Evolutionary conservation across 1,139 yeast genomes (phyloP).

Genomic region (Yamadazyma triangularis): DNA sequence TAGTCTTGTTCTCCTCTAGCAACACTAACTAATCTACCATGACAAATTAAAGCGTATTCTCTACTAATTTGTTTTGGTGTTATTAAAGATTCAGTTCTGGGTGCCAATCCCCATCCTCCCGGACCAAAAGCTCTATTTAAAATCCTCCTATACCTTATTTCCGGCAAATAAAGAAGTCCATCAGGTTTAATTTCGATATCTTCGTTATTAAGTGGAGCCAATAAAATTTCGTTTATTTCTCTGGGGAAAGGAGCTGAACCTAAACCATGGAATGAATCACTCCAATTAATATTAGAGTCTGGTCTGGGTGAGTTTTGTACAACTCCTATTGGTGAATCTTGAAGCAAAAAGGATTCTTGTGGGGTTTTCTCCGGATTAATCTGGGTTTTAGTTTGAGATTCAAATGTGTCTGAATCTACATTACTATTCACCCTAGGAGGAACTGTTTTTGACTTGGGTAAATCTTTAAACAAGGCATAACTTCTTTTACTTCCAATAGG

Average conservation of each 20-base stretch:
- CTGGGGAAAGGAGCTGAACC: conserved; percentile 71
- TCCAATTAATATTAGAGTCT: conserved; percentile 50
- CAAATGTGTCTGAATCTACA: too few relatives aligned
- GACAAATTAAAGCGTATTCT: conserved; percentile 83
- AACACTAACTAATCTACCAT: conserved; percentile 83
- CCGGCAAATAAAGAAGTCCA: conserved; percentile 87
- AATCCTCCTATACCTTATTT: conserved; percentile 87
- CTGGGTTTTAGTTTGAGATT: not conserved
- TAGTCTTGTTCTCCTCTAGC: conserved; percentile 97
- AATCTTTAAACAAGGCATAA: not conserved
- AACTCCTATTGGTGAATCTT: not conserved
- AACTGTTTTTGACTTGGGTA: not conserved
- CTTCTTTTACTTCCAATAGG: too few relatives aligned
- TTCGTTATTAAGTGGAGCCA: conserved; percentile 54
- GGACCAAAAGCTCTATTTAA: conserved; percentile 92
- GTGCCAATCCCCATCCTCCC: conserved; percentile 98
- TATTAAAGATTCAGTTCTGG: conserved; percentile 79
- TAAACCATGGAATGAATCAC: conserved; percentile 75
- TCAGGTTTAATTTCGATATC: conserved; percentile 96
- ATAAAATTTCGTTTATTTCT: conserved; percentile 54
- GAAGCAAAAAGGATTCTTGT: not conserved
- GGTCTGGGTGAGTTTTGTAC: not conserved
- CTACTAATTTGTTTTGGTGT: conserved; percentile 65
- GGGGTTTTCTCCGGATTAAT: not conserved
- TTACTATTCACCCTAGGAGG: not conserved